Base-by-base conservation (phyloP, 2,329 filamentous ascomycete genomes). In the Calonectria hawksworthii region DNA sequence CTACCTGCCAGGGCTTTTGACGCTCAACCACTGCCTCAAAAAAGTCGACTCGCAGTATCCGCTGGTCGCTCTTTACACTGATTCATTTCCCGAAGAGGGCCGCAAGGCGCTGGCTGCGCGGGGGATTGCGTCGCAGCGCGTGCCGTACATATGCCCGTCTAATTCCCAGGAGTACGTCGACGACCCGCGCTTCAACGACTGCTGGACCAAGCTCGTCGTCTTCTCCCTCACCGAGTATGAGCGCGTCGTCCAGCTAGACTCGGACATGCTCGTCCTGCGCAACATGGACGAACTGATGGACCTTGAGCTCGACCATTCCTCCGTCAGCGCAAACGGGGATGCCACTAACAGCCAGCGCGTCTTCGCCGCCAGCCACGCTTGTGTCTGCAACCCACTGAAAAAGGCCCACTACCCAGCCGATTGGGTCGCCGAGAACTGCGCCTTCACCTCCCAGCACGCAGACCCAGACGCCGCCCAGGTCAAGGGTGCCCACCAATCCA, bases 241-340 rank as follows among this genome's bases (percentile, higher is more conserved):
- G 32, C 91, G 95, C 51, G 91, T 98, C 41, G 94, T 98, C 44
- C 94, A 95, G 86, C 89, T 98, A 70, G 96, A 98, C 86, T 94
- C 93, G 81, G 96, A 98, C 86, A 98, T 98, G 95, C 86, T 98
- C 66, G 92, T 95, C 10, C 85, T 93, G 77, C 89, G 89, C 80
- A 98, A 98, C 85, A 98, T 98, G 94, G 96, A 98, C 83, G 95
- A 98, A 86, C 87, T 98, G 78, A 98, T 98, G 95, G 92, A 95
- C n/a, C 80, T 98, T 65, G 87, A 91, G 75, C 90, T 98, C 59
- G 94, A 96, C 84, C 82, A 86, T 38, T 80, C 79, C 1, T 47
- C 74, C 13, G 63, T 85, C 54, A 77, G 76, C 52, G 80, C 76
- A 36, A 73, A 73, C 5, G 77, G 76, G 30, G 66, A 78, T n/a